phyloP scores from a whole-genome alignment of 2,329 filamentous ascomycete species.

The Podosphaera xanthii region DNA sequence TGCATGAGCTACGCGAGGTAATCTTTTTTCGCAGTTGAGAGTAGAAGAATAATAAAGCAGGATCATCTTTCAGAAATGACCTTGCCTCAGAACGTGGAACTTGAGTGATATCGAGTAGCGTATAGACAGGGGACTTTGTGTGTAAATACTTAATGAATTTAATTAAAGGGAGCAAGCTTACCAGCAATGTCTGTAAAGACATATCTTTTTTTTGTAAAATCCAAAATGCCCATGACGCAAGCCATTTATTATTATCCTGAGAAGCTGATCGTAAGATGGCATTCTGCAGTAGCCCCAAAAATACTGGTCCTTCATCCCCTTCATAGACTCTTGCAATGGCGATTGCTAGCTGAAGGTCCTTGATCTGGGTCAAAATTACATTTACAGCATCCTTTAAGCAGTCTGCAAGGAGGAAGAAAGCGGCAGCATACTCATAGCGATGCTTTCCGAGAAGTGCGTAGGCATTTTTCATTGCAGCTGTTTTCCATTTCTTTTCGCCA shows the following conservation, averaged over 20 bases:
- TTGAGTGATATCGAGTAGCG: slow-evolving; percentile 44
- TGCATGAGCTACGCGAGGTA: slow-evolving; percentile 28
- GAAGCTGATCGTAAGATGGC: slow-evolving; percentile 58
- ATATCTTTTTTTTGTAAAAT: slow-evolving; percentile 64
- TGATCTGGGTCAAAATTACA: slow-evolving; percentile 67
- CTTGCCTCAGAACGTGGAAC: slow-evolving; percentile 51
- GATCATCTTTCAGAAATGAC: slow-evolving; percentile 74
- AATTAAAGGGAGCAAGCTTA: slow-evolving; percentile 21
- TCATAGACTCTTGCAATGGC: slow-evolving; percentile 74
- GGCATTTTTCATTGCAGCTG: slow-evolving; percentile 80
- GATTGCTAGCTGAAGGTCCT: slow-evolving; percentile 75
- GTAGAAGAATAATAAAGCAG: slow-evolving; percentile 70
- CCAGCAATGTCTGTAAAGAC: slow-evolving; percentile 63
- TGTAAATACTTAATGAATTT: slow-evolving; percentile 5
- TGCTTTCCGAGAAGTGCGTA: slow-evolving; percentile 84
- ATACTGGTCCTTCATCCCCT: slow-evolving; percentile 54
- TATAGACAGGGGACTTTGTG: slow-evolving; percentile 49
- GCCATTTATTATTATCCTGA: slow-evolving; percentile 70
- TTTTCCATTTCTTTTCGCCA: slow-evolving; percentile 64
- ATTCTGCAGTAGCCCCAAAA: slow-evolving; percentile 54
- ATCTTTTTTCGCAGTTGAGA: slow-evolving; percentile 63
- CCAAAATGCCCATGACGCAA: slow-evolving; percentile 90
- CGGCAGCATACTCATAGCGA: slow-evolving; percentile 81
- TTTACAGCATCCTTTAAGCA: slow-evolving; percentile 66
- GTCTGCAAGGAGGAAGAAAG: slow-evolving; percentile 83